Base-by-base conservation (phyloP, 306 rosid genomes). In the Arachis hypogaea region DNA sequence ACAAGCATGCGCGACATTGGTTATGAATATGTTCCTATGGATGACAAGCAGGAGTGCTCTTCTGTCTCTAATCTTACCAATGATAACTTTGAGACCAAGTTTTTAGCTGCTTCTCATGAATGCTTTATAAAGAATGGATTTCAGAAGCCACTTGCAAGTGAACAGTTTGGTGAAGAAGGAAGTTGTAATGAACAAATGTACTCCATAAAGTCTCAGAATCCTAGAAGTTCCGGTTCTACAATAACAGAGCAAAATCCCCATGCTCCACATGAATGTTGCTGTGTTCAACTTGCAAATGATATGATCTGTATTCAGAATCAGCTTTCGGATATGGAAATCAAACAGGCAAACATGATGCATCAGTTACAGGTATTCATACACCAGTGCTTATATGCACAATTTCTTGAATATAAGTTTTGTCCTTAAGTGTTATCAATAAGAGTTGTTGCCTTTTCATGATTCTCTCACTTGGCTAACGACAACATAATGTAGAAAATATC, bases 1-100 rank as follows among this genome's bases (percentile, higher is more conserved):
- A 75, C 94, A 43, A 84, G 90, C 81, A 73, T 81, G 70, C 92
- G 81, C 51, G 88, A 90, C 49, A 63, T 71, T 75, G 81, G 86
- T 44, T 88, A 77, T 78, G 93, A 90, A 47, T 90, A 88, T 80
- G 90, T 84, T 47, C 84, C 84, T 18, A 80, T 86, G 89, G 94
- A 92, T 74, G 96, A 90, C 82, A 89, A 85, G 81, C 95, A 90
- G 66, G 91, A 90, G 71, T 86, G 88, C 67, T 87, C 94, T 66
- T 90, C 96, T 61, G 88, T 82, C 64, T 85, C 92, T 79, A 88
- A 81, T 86, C 77, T 79, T 51, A 63, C 81, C 59, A 58, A 75
- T 16, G 88, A 82, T 78, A 76, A 82, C 73, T 78, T 73, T 41
- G 85, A 83, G 69, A 82, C 82, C n/a, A 87, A 88, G 80, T 80